Evolutionary conservation across 2,329 filamentous ascomycete genomes (phyloP), one percentile per base, ranked within the genome.

Genomic region (Diaporthe sp.): DNA sequence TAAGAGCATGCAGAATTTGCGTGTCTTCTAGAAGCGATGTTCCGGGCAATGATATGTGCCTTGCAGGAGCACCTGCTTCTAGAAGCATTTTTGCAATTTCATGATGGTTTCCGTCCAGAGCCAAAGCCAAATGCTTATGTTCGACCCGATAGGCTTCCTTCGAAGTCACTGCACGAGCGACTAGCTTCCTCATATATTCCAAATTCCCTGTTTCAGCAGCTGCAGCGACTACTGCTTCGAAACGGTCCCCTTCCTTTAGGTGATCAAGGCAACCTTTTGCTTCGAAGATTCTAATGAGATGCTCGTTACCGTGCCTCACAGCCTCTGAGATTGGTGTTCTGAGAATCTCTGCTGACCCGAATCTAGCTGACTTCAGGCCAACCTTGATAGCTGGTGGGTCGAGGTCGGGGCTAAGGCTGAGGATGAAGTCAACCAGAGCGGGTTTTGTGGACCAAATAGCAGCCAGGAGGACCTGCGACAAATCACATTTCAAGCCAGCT

Each of bases 41-140:
- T n/a, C n/a, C n/a, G n/a, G n/a, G n/a, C n/a, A n/a, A n/a, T n/a
- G n/a, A n/a, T n/a, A 38, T 38, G 5, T 10, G 5, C 35, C 5
- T 38, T 10, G 35, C 5, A 38, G 2, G 25, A 28, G 42, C 60
- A 35, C 60, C 60, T 15, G 60, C 60, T 15, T 35, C 42, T 4
- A 66, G 40, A 35, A 66, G 42, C 42, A 47, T 47, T n/a, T 47
- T 5, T n/a, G 17, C 17, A 6, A 66, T n/a, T 13, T 66, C 60
- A 8, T 22, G 2, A n/a, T 35, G 19, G 2, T 12, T 7, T 15
- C 1, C 17, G 4, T 2, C 1, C 13, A 66, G 0, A 35, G 40
- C 42, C 6, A 8, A 1, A 4, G 0, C 1, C 60, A 66, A n/a
- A 2, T 3, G 19, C 3, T 6, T 6, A 19, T 2, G 0, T 3